Evolutionary conservation across 306 rosid species (phyloP).

Genomic region (Pyrus pyrifolia): DNA sequence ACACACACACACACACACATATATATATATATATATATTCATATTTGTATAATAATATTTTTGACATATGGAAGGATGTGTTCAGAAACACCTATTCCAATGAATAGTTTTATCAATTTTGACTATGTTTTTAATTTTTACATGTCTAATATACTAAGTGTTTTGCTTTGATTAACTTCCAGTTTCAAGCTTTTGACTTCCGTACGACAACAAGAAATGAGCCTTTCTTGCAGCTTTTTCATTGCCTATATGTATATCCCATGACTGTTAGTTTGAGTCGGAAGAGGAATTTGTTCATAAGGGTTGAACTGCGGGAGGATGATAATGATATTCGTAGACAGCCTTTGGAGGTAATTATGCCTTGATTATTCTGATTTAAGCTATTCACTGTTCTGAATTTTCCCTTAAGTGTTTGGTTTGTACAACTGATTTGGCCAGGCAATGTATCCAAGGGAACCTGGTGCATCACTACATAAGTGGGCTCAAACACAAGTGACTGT

Average conservation of each 20-base stretch:
- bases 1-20: too few relatives aligned
- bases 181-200: conserved; percentile 99
- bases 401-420: conserved; percentile 10
- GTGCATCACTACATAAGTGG: conserved; percentile 63
- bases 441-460: conserved; percentile 75
- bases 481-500: conserved; percentile 85
- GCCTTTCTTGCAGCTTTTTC: conserved; percentile 98
- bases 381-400: background rate
- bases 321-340: conserved; percentile 82
- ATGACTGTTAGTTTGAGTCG: conserved; percentile 89
- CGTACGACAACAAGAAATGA: conserved; percentile 91
- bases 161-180: conserved; percentile 32
- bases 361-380: conserved; percentile 8
- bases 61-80: background rate
- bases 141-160: conserved; percentile 22
- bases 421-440: conserved; percentile 49
- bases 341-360: conserved; percentile 71
- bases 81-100: background rate
- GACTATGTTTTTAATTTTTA: conserved; percentile 1
- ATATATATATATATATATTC: background rate
- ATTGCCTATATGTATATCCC: conserved; percentile 90
- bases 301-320: conserved; percentile 87
- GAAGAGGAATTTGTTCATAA: conserved; percentile 87
- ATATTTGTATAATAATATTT: background rate
- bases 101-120: background rate